Base-by-base conservation (phyloP, 169 alveolate species). In the Eimeria sp. region DNA sequence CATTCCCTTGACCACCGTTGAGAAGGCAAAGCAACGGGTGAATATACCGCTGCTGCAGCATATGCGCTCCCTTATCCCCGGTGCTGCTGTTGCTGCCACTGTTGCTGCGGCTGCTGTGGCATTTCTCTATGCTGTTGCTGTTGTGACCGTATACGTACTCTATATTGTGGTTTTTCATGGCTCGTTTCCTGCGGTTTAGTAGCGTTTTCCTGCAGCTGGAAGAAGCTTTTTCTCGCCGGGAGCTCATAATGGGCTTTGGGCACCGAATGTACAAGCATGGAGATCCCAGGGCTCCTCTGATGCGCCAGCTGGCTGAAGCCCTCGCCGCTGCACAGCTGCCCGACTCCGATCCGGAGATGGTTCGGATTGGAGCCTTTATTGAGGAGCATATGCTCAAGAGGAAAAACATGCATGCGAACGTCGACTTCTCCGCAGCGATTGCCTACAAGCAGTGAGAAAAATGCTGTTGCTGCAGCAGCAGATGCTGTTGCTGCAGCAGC, bases 211-310 rank as follows among this genome's bases (percentile, higher is more conserved):
- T 72, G 64, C 95, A 91, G 82, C 95, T 98, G 33, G 95, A 95
- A 54, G 95, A 95, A 46, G 97, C 96, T 96, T 97, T 95, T 49
- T n/a, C 82, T 30, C 76, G 76, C 77, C 97, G 97, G 54, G 91
- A 97, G 72, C 82, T 97, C 68, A 95, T 98, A 37, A 98, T 98
- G 98, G 98, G 99, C 27, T 98, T 98, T 95, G 99, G 99, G 25
- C 99, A 98, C 96, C 96, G 98, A 49, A 95, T 98, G 56, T 98
- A 98, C 96, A 98, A 98, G 72, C 90, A 96, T 23, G 99, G 98
- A 43, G 99, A 98, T 95, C 99, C 99, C n/a, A 83, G 99, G 27
- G 94, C 97, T 49, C 98, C 97, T 23, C 95, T 98, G 72, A 97
- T 98, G 93, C 97, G 89, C 71, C 76, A 40, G 43, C 78, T 83